These are phyloP conservation scores for Takashimella tepidaria DNA, from an alignment of 1,284 basidiomycete species.

Conservation along the genomic window DNA sequence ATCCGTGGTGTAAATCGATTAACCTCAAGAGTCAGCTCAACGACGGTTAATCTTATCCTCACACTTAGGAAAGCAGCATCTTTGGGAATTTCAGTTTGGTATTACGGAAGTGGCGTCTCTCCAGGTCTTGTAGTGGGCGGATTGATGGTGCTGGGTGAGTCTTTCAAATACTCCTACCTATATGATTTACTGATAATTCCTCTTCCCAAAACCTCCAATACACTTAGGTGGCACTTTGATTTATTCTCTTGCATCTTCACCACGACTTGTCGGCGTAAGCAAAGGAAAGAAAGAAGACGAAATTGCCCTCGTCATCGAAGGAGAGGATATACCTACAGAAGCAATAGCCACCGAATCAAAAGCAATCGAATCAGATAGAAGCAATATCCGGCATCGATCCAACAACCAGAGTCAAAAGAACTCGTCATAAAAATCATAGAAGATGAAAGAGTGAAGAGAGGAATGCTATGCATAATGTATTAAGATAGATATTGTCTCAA, in stretches of 20 bases:
- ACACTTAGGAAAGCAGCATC: conserved; percentile 86
- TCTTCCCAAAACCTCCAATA: too few relatives aligned
- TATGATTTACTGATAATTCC: too few relatives aligned
- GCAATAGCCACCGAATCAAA: not conserved
- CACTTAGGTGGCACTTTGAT: not conserved
- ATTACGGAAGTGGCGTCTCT: conserved; percentile 39
- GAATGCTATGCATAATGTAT: too few relatives aligned
- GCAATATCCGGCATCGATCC: not conserved
- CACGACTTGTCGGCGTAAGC: not conserved
- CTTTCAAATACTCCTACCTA: too few relatives aligned
- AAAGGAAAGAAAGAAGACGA: not conserved
- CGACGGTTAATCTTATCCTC: conserved; percentile 81
- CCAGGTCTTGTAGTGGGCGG: conserved; percentile 40
- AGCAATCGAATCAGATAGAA: not conserved
- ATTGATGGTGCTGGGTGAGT: conserved; percentile 42
- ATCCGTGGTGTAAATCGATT: conserved; percentile 85
- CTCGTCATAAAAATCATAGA: not conserved
- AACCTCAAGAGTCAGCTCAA: conserved; percentile 63
- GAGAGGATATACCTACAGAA: not conserved
- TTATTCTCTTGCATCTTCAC: not conserved
- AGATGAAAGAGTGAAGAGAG: not conserved
- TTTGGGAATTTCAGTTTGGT: conserved; percentile 57
- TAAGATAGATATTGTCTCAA: not conserved
- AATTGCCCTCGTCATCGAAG: not conserved
- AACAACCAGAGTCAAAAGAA: not conserved